A percentile compares a stretch with the other conserved stretches of the same genome.
Conservation (phyloP, 2,329 filamentous ascomycete species). For the Aspergillus tubingensis region DNA sequence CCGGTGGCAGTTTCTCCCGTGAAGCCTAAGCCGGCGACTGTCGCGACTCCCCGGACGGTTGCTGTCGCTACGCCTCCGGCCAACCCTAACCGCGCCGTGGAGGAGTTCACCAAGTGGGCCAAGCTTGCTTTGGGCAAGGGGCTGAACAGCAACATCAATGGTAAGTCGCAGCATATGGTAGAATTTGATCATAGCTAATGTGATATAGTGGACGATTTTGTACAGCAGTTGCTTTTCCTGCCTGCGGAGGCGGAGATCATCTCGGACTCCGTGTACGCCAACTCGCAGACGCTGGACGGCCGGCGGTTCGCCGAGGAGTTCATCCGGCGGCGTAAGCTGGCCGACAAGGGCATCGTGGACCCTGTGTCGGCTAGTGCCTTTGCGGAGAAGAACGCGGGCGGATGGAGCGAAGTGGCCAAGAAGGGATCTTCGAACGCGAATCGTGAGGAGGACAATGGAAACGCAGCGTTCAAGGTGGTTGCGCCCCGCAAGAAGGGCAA, state of each 20-base stretch:
- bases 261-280: conserved; percentile 84
- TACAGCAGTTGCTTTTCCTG: conserved; percentile 71
- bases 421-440: conserved; percentile 64
- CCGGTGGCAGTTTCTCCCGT: conserved; percentile 40
- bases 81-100: conserved; percentile 67
- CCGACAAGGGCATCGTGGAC: conserved; percentile 85
- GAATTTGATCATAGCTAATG: not conserved
- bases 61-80: conserved; percentile 46
- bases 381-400: conserved; percentile 59
- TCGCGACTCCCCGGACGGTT: conserved; percentile 53
- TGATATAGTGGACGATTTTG: conserved; percentile 72
- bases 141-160: conserved; percentile 66
- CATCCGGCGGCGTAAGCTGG: conserved; percentile 85
- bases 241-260: conserved; percentile 79
- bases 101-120: conserved; percentile 94
- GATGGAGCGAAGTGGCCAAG: conserved; percentile 98
- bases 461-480: conserved; percentile 82
- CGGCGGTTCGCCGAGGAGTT: conserved; percentile 94
- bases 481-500: conserved; percentile 86
- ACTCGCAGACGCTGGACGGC: conserved; percentile 85
- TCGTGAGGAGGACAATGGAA: conserved; percentile 50
- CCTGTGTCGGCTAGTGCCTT: conserved; percentile 58
- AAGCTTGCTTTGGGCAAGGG: conserved; percentile 76
- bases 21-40: conserved; percentile 57
- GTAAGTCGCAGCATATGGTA: conserved; percentile 46